Conservation (phyloP, 2,329 filamentous ascomycete species). For the Diaporthe sp. region DNA sequence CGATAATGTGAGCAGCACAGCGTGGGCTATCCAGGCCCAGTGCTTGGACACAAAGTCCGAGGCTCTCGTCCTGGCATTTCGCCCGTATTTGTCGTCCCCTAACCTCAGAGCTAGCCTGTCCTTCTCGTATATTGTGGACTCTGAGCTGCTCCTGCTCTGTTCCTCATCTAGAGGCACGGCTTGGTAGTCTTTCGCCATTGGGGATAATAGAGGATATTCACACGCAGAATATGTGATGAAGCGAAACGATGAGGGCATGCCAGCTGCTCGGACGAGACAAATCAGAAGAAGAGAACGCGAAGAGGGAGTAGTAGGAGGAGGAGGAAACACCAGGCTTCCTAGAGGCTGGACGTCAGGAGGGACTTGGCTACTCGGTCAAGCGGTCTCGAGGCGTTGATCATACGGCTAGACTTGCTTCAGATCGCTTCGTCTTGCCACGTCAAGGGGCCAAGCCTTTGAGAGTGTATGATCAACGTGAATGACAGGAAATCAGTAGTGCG, state of each 20-base stretch:
- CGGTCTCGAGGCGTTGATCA: not conserved
- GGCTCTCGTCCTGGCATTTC: constrained; percentile 27
- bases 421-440: not conserved
- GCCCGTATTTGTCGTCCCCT: constrained; percentile 22
- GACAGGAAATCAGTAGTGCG: constrained; percentile 15
- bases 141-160: constrained; percentile 39
- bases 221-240: constrained; percentile 29
- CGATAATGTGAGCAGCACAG: constrained; percentile 51
- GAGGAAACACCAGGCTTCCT: constrained; percentile 6
- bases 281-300: not conserved
- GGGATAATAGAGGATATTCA: constrained; percentile 28
- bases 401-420: constrained; percentile 14
- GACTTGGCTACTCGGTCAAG: not conserved
- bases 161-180: constrained; percentile 51
- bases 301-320: not conserved
- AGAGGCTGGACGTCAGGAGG: not conserved
- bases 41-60: constrained; percentile 36
- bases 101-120: constrained; percentile 28
- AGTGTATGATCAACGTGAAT: constrained; percentile 21
- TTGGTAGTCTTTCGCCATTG: constrained; percentile 49
- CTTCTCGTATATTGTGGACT: constrained; percentile 38
- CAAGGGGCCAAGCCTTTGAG: constrained; percentile 19
- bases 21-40: constrained; percentile 54
- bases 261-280: constrained; percentile 33
- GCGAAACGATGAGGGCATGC: constrained; percentile 26